Percentiles rank a stretch among this genome's conserved stretches.
Evolutionary conservation across 1,139 yeast genomes (phyloP).

Genomic region (Sugiyamaella grinbergsii): DNA sequence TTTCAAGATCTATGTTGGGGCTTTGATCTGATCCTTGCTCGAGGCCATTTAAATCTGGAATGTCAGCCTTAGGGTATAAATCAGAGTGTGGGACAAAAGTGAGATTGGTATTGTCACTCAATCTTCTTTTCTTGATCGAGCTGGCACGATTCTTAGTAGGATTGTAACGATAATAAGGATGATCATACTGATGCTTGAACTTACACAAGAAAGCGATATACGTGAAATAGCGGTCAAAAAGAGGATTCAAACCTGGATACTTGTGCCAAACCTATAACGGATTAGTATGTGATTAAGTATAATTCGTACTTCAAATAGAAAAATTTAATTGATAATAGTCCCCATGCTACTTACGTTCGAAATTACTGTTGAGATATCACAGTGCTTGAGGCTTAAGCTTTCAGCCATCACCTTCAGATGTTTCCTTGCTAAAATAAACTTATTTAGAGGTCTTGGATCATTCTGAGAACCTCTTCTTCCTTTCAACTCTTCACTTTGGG

Average conservation of each 20-base stretch:
- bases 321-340: too few species aligned
- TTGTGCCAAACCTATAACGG: constrained; percentile 1
- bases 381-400: neutral
- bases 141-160: neutral
- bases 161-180: constrained; percentile 7
- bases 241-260: neutral
- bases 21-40: neutral
- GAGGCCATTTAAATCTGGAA: neutral
- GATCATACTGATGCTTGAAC: neutral
- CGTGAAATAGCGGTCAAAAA: constrained; percentile 13
- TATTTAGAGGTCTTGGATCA: constrained; percentile 19
- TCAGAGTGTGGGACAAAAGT: neutral
- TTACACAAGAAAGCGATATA: constrained; percentile 12
- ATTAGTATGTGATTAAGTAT: neutral
- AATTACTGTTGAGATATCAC: constrained; percentile 13
- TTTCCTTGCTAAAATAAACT: constrained; percentile 19
- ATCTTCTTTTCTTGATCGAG: neutral
- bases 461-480: neutral
- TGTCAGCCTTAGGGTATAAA: neutral
- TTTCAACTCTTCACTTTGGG: constrained; percentile 1
- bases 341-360: constrained; percentile 20
- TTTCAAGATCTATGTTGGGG: neutral
- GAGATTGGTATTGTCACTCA: neutral
- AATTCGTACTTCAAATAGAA: too few species aligned
- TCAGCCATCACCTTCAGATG: neutral